These are phyloP conservation scores for Pascua guehoae DNA, from an alignment of 1,284 basidiomycete genomes.

Conservation along the genomic window DNA sequence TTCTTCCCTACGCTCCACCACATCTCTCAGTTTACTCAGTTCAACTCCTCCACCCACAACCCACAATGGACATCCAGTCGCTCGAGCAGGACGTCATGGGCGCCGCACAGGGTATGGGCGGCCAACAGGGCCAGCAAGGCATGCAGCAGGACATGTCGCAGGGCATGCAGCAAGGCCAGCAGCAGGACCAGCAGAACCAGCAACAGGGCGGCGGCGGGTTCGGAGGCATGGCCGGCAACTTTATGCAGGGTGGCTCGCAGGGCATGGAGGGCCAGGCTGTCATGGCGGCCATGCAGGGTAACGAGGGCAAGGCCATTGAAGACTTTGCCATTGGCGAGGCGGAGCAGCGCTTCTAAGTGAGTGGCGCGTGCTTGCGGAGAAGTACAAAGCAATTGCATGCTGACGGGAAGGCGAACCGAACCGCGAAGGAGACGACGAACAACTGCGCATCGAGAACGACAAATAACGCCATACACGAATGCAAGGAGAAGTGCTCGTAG, in stretches of 20 bases:
- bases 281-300: background rate
- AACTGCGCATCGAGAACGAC: too few species aligned
- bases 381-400: too few species aligned
- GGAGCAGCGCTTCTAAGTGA: background rate
- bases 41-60: too few species aligned
- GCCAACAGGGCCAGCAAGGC: background rate
- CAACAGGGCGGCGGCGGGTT: background rate
- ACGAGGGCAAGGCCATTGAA: background rate
- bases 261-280: background rate
- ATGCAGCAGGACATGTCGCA: background rate
- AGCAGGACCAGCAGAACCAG: background rate
- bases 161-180: background rate
- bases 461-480: too few species aligned
- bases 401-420: too few species aligned
- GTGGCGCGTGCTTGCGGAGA: too few species aligned
- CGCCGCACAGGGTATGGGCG: background rate
- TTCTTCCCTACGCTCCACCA: too few species aligned
- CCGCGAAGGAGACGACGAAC: too few species aligned
- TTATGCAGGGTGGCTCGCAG: background rate
- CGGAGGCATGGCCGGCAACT: background rate
- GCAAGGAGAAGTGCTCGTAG: too few species aligned
- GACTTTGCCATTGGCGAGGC: background rate
- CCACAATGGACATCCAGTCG: background rate
- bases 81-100: background rate
- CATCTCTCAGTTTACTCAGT: too few species aligned